Conservation (phyloP, 2,329 filamentous ascomycete species). For the Cyphellophora attinorum region DNA sequence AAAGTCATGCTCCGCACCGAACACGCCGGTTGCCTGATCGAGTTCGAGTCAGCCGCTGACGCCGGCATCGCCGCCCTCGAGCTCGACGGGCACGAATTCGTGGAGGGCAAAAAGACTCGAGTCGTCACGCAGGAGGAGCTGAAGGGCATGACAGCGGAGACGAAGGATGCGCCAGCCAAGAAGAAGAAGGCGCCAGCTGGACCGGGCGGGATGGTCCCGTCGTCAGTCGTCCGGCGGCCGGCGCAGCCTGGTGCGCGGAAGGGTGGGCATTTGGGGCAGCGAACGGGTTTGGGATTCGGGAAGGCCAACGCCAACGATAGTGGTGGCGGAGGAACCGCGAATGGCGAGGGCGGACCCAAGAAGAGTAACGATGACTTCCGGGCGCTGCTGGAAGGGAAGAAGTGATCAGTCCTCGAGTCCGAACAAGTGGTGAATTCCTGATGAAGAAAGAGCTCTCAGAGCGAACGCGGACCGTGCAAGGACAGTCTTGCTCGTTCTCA, state of each 20-base stretch:
- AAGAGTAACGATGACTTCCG: conserved; percentile 53
- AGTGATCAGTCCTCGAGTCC: neutral
- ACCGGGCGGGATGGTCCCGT: conserved; percentile 19
- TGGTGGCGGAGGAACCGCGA: conserved; percentile 1
- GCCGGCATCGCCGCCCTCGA: conserved; percentile 52
- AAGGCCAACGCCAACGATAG: neutral
- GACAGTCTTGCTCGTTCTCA: neutral
- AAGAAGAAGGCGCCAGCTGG: conserved; percentile 12
- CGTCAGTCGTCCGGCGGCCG: conserved; percentile 30
- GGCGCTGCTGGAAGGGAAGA: conserved; percentile 12
- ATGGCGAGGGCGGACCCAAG: too few species aligned
- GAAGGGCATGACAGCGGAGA: conserved; percentile 31
- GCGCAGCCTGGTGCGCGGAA: conserved; percentile 29
- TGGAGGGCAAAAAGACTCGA: conserved; percentile 29
- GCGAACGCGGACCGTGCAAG: neutral
- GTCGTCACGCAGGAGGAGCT: conserved; percentile 45
- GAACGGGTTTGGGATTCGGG: neutral
- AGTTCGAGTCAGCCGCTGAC: conserved; percentile 61
- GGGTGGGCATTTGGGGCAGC: conserved; percentile 12
- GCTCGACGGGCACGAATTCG: conserved; percentile 38
- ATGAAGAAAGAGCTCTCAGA: neutral
- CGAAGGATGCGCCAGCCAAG: conserved; percentile 29
- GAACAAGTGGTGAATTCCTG: neutral
- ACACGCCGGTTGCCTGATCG: conserved; percentile 76
- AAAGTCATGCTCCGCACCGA: conserved; percentile 73